Conservation (phyloP, 202 grass and related monocot genomes). For the Saccharum hybrid region DNA sequence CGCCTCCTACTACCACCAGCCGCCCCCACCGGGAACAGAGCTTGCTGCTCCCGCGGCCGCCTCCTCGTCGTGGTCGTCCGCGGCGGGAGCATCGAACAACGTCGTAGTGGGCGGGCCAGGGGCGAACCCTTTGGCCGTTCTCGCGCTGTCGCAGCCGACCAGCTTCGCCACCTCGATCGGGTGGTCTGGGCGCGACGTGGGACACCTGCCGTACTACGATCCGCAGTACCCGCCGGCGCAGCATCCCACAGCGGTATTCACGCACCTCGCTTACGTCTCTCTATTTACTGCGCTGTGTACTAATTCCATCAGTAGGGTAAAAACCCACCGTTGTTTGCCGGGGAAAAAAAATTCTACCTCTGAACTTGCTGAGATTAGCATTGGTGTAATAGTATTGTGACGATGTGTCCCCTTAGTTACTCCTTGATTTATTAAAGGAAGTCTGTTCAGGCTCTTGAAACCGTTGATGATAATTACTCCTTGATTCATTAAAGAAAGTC, state of each 20-base stretch:
- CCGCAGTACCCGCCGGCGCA: conserved; percentile 7
- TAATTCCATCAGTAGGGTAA: neutral
- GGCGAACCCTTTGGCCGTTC: neutral
- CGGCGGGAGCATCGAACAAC: neutral
- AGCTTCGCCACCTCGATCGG: conserved; percentile 43
- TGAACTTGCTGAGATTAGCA: neutral
- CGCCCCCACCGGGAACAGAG: conserved; percentile 48
- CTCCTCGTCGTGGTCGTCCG: neutral
- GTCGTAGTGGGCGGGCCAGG: neutral
- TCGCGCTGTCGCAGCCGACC: conserved; percentile 29
- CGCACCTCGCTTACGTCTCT: too few relatives aligned
- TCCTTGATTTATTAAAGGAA: neutral
- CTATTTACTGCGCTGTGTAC: neutral
- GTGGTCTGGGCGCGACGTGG: neutral
- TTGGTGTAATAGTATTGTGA: neutral
- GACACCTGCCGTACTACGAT: neutral
- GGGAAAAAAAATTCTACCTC: neutral
- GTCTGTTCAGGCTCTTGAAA: neutral
- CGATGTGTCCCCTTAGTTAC: neutral
- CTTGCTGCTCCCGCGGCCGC: neutral
- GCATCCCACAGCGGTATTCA: neutral
- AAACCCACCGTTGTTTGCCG: neutral
- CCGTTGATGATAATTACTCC: neutral
- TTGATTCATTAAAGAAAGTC: neutral
- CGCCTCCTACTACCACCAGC: conserved; percentile 37